phyloP scores from a whole-genome alignment of 345 rosid genomes.

The Raphanus raphanistrum region DNA sequence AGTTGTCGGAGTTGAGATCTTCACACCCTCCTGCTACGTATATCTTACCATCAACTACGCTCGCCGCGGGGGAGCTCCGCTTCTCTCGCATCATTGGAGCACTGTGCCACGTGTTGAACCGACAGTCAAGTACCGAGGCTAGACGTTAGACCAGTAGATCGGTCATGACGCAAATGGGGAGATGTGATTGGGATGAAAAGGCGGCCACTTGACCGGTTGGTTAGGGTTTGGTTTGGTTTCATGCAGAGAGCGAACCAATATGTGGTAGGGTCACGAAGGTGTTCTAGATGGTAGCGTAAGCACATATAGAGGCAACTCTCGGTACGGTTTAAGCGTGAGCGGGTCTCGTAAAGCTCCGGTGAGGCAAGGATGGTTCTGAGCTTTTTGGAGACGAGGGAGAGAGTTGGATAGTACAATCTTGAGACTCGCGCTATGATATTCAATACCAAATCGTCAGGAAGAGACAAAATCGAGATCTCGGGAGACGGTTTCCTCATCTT shows the following conservation, averaged over 20 bases:
- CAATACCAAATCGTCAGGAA: not conserved
- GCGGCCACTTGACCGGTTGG: too few relatives aligned
- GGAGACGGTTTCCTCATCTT: not conserved
- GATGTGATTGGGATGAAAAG: not conserved
- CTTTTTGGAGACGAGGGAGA: not conserved
- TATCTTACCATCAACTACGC: conserved; percentile 23
- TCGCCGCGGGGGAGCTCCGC: not conserved
- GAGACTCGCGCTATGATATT: not conserved
- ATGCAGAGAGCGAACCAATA: conserved; percentile 14
- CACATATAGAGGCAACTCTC: conserved; percentile 7
- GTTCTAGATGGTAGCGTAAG: not conserved
- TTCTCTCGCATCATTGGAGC: not conserved
- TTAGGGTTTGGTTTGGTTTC: not conserved
- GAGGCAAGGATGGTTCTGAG: not conserved
- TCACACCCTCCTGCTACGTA: conserved; percentile 14
- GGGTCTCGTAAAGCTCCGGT: not conserved
- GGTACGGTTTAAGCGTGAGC: not conserved
- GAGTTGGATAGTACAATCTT: not conserved
- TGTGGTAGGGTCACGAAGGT: not conserved
- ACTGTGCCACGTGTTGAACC: not conserved
- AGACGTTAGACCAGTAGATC: not conserved
- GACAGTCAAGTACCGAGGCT: not conserved
- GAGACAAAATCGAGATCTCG: not conserved
- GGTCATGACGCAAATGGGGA: not conserved
- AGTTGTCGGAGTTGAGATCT: not conserved